phyloP scores from a whole-genome alignment of 2,329 filamentous ascomycete species.

The Talaromyces marneffei region DNA sequence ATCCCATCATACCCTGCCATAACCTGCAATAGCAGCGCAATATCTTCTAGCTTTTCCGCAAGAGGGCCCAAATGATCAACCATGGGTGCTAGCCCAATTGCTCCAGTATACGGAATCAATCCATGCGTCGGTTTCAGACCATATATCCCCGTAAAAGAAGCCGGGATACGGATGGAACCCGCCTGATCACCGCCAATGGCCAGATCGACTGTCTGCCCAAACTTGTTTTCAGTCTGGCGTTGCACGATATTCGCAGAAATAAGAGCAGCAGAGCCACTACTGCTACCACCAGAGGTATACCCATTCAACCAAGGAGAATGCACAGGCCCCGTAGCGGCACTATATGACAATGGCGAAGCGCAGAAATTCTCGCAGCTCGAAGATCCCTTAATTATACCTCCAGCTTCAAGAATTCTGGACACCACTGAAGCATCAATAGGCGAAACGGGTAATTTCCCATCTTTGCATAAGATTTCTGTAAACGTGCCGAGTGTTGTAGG shows the following conservation, averaged over 20 bases:
- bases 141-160: constrained; percentile 39
- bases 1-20: constrained; percentile 48
- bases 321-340: constrained; percentile 32
- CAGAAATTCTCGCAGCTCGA: constrained; percentile 38
- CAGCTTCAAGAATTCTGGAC: constrained; percentile 29
- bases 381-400: constrained; percentile 31
- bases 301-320: constrained; percentile 31
- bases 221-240: constrained; percentile 13
- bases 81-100: constrained; percentile 36
- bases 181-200: constrained; percentile 39
- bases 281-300: constrained; percentile 34
- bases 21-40: constrained; percentile 39
- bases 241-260: constrained; percentile 28
- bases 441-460: constrained; percentile 26
- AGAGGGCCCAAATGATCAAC: constrained; percentile 46
- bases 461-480: constrained; percentile 25
- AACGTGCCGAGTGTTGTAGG: constrained; percentile 33
- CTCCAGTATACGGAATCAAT: constrained; percentile 48
- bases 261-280: constrained; percentile 26
- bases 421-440: constrained; percentile 34
- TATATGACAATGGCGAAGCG: constrained; percentile 33
- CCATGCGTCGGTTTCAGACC: constrained; percentile 47
- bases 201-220: constrained; percentile 28
- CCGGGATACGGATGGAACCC: constrained; percentile 35
- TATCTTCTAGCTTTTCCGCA: constrained; percentile 39